Evolutionary conservation across 768 basidiomycete genomes (phyloP), one percentile per base, ranked within the genome.

Genomic region (Infundibulicybe gibba): DNA sequence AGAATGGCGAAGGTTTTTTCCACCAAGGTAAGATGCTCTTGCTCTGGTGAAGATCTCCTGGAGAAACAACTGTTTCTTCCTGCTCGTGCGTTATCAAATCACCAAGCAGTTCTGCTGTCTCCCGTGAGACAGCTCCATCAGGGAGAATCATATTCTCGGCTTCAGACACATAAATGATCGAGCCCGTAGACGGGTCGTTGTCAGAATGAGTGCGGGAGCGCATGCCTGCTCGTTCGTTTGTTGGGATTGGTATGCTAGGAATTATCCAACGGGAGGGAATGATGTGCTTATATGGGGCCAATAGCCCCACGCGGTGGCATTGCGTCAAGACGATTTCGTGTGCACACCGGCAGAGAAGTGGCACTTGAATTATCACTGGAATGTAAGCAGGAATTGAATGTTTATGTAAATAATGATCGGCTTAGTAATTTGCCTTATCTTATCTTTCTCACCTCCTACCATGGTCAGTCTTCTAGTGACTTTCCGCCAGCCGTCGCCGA

Each of bases 1-100:
- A 90, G 67, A 71, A 75, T 0, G 86, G 74, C 0, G 87, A 88
- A 3, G 89, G 86, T 35, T 76, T 68, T 65, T 71, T 87, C 78
- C 84, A 90, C 87, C 88, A 90, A 3, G 87, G 83, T 40, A 74
- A 68, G 52, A 48, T 60, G 56, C 50, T 64, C 56, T 41, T 57
- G 52, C 35, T 10, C 6, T 6, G 3, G 35, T 19, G n/a, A 38
- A 14, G 4, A 38, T 19, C 35, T 19, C 0, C 43, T 40, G 13
- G 60, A 45, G 32, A 14, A 14, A 20, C 31, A 19, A 44, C 31
- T 9, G 35, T 41, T 43, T 59, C 55, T 8, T 44, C 8, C n/a
- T 67, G 66, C 12, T 72, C 75, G 30, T 62, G 58, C 5, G 8
- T 67, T 1, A 74, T 65, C 32, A 77, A 64, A 41, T 77, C 75